These are phyloP conservation scores for Incumbomyces lentus DNA, from an alignment of 2,329 filamentous ascomycete genomes.

Conservation along the genomic window DNA sequence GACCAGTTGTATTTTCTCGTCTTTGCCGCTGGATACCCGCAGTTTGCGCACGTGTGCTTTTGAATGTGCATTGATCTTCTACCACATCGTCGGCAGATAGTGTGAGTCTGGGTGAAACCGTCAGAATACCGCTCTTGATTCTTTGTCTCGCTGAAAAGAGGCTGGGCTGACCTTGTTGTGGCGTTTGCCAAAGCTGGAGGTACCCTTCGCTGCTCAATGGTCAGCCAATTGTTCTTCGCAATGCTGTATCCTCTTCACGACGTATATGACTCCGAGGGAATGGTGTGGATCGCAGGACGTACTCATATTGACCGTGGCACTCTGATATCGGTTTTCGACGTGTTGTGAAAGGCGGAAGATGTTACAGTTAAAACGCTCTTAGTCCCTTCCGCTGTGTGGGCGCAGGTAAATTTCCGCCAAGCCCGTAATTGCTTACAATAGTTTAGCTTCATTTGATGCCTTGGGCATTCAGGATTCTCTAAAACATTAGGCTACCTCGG, in stretches of 20 bases:
- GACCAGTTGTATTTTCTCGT: slow-evolving; percentile 99
- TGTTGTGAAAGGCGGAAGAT: no score
- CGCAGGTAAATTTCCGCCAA: no score
- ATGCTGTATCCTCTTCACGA: background rate
- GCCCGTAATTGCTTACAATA: no score
- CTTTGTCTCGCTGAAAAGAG: background rate
- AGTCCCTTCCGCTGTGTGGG: no score
- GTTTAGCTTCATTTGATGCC: no score
- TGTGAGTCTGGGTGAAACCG: slow-evolving; percentile 96
- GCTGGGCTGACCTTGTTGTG: slow-evolving; percentile 5
- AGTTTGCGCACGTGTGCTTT: slow-evolving; percentile 94
- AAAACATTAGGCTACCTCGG: no score
- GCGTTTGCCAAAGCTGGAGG: slow-evolving; percentile 64
- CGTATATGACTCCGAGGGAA: background rate
- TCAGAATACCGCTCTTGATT: slow-evolving; percentile 9
- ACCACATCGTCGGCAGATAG: slow-evolving; percentile 81
- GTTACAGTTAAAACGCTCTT: no score
- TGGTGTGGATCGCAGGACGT: background rate
- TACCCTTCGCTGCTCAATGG: slow-evolving; percentile 54
- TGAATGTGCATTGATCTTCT: slow-evolving; percentile 97
- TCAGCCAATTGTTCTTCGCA: slow-evolving; percentile 31
- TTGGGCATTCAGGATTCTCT: no score
- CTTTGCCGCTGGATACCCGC: slow-evolving; percentile 96
- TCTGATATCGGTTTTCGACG: no score
- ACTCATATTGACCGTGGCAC: slow-evolving; percentile 10